Conservation (phyloP, 176 grass and related monocot genomes). For the Triticum monococcum region DNA sequence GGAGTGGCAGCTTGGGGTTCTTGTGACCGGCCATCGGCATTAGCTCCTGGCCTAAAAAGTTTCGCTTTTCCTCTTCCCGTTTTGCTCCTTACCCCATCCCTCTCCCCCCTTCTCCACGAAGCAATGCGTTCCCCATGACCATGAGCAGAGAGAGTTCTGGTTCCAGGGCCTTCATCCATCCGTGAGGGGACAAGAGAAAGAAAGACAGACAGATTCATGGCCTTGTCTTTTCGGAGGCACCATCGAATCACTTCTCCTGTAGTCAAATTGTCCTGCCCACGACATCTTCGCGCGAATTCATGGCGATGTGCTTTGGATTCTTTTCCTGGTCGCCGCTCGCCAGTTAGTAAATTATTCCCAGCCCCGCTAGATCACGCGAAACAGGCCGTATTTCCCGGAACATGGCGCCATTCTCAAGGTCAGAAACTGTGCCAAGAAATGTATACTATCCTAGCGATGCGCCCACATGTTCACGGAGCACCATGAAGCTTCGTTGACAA, state of each 20-base stretch:
- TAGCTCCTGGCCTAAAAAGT: neutral
- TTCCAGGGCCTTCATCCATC: neutral
- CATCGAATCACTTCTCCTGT: neutral
- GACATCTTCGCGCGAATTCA: neutral
- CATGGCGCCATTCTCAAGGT: constrained; percentile 14
- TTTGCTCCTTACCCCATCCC: neutral
- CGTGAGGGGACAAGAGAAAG: neutral
- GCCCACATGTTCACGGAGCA: constrained; percentile 28
- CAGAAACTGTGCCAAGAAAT: neutral
- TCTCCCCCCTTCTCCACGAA: neutral
- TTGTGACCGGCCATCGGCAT: neutral
- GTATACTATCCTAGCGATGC: neutral
- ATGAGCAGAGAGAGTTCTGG: neutral
- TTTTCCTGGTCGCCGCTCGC: neutral
- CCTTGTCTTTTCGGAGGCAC: neutral
- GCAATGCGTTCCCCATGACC: neutral
- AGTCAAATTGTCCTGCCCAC: neutral
- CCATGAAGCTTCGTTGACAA: constrained; percentile 9
- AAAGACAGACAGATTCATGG: neutral
- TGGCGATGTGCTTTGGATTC: neutral
- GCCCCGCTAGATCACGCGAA: constrained; percentile 18
- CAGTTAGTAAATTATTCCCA: constrained; percentile 5
- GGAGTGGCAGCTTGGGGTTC: constrained; percentile 6
- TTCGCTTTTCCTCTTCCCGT: neutral
- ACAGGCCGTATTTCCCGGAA: constrained; percentile 15